A percentile compares a stretch with the other conserved stretches of the same genome.
These are phyloP conservation scores for Fusarium anthophilum DNA, from an alignment of 2,329 filamentous ascomycete genomes.

Conservation along the genomic window DNA sequence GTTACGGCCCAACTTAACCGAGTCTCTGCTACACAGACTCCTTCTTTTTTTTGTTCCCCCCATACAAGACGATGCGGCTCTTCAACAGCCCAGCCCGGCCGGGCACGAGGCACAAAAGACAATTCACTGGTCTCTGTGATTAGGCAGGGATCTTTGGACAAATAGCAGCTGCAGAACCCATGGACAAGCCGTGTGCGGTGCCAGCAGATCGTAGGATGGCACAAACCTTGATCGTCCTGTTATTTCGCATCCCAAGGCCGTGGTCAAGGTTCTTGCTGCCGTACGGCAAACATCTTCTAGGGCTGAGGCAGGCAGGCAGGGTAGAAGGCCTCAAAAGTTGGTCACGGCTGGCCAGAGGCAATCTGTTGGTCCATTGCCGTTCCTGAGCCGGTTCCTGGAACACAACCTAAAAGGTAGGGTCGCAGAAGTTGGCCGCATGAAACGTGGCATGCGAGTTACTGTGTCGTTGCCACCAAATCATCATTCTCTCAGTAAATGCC, in stretches of 20 bases:
- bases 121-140: constrained; percentile 14
- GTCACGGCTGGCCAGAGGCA: constrained; percentile 15
- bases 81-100: not conserved
- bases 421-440: constrained; percentile 33
- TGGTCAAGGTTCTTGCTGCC: constrained; percentile 11
- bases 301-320: constrained; percentile 4
- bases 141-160: constrained; percentile 25
- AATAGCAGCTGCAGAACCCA: constrained; percentile 21
- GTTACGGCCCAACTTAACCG: constrained; percentile 5
- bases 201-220: constrained; percentile 34
- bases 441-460: constrained; percentile 30
- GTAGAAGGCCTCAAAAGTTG: constrained; percentile 32
- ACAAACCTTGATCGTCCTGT: constrained; percentile 8
- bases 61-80: constrained; percentile 17
- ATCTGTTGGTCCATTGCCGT: constrained; percentile 11
- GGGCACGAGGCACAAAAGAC: not conserved
- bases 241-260: constrained; percentile 20
- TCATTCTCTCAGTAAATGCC: not conserved
- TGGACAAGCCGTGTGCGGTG: constrained; percentile 39
- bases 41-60: not conserved
- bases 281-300: not conserved
- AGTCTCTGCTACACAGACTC: constrained; percentile 9
- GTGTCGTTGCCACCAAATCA: constrained; percentile 5
- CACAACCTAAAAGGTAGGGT: constrained; percentile 1
- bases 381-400: constrained; percentile 11